A percentile compares a stretch with the other conserved stretches of the same genome.
These are phyloP conservation scores for Westerdykella aurantiaca DNA, from an alignment of 2,329 filamentous ascomycete species.

Conservation along the genomic window DNA sequence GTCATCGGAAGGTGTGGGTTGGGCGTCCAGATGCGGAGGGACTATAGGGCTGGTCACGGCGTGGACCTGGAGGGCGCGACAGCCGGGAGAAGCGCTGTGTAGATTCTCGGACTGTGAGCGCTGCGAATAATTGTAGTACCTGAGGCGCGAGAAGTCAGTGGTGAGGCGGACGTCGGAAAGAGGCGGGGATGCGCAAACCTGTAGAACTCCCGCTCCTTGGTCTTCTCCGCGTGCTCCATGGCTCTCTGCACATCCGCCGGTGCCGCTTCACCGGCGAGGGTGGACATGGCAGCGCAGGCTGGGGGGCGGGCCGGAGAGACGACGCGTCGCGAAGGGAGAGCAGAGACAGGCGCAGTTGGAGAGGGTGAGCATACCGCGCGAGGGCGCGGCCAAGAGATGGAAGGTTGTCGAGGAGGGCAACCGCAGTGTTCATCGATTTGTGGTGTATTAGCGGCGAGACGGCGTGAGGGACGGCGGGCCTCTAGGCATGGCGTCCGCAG, in stretches of 20 bases:
- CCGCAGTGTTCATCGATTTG: no score
- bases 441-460: no score
- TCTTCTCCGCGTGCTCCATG: slow-evolving; percentile 23
- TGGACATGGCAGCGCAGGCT: neutral
- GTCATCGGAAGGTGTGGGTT: slow-evolving; percentile 22
- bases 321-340: slow-evolving; percentile 5
- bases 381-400: neutral
- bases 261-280: slow-evolving; percentile 7
- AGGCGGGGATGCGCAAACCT: slow-evolving; percentile 12
- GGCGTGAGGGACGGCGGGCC: no score
- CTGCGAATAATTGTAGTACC: slow-evolving; percentile 26
- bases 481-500: no score
- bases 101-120: slow-evolving; percentile 14
- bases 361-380: neutral
- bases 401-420: neutral
- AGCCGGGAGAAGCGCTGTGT: neutral
- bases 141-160: slow-evolving; percentile 8
- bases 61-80: neutral
- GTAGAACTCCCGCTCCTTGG: slow-evolving; percentile 34
- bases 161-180: neutral
- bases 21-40: neutral
- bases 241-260: slow-evolving; percentile 9
- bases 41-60: neutral
- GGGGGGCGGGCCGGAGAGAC: neutral
- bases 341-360: neutral